Evolutionary conservation across 139 green algal species (phyloP), one percentile per base, ranked within the genome.

Genomic region (Haematococcus sp.): DNA sequence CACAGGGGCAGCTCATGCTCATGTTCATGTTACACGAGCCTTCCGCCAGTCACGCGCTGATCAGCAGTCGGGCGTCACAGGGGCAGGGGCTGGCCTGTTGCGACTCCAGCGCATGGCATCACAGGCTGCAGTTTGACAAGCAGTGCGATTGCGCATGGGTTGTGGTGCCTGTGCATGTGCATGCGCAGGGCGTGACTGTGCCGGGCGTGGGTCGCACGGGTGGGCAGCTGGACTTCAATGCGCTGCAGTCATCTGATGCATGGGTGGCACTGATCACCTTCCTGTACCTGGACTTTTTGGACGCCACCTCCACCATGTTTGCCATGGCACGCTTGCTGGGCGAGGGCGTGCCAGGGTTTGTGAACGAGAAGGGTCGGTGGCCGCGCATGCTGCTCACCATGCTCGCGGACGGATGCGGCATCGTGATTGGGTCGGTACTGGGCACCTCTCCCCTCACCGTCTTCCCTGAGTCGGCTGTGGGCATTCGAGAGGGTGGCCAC

Each of bases 271-370:
- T 78, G 20, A 78, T 78, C 49, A 78, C 72, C 63, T 78, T 78
- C 72, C 72, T 78, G 31, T 94, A 94, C 89, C 83, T 93, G 19
- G 90, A 96, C 78, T 87, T 96, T 73, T 75, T 94, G 43, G 91
- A 94, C 75, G 60, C 68, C 52, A 92, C 89, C 2, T 92, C 88
- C 3, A 72, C 46, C 15, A 81, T 94, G 32, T 89, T 89, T 64
- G 84, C 83, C 46, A 92, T 96, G 85, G 88, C 91, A 28, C 82
- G 83, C 55, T 83, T 90, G 66, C 76, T 93, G 49, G 87, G 90
- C 72, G 81, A 88, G 54, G 44, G 68, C 52, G 68, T 75, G 5
- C 67, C 66, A 2, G 74, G 22, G 54, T 61, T 27, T 61, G 54
- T 61, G 22, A 59, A 88, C 59, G 78, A 86, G 0, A 73, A 81